Percentiles rank a stretch among this genome's conserved stretches.
Evolutionary conservation across 345 rosid species (phyloP).

Genomic region (Eucalyptus victrix): DNA sequence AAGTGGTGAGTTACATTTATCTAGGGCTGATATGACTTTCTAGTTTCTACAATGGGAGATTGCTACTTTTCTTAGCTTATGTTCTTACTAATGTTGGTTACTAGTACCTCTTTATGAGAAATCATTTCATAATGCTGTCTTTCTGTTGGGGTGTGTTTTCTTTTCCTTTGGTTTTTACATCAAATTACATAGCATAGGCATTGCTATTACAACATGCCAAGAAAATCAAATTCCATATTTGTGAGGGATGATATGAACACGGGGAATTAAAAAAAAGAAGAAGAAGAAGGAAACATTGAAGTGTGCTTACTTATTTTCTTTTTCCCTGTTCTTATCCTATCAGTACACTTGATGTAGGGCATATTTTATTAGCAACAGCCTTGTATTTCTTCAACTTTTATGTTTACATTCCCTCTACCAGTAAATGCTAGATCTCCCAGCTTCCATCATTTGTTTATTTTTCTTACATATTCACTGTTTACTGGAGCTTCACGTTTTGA

Average conservation of each 20-base stretch:
- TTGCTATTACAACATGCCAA: background rate
- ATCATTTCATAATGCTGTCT: background rate
- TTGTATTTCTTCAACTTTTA: background rate
- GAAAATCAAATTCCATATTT: background rate
- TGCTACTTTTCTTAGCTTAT: background rate
- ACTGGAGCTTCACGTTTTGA: slow-evolving; percentile 31
- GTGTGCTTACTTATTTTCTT: background rate
- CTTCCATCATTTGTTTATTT: background rate
- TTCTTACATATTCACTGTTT: slow-evolving; percentile 29
- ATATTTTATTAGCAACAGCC: background rate
- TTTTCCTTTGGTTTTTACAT: background rate
- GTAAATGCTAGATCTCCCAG: background rate
- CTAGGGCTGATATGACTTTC: background rate
- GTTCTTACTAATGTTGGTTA: background rate
- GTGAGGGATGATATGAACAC: background rate
- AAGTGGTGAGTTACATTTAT: background rate
- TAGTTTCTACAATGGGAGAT: background rate
- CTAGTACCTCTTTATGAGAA: background rate
- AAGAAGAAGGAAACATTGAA: background rate
- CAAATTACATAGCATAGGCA: background rate
- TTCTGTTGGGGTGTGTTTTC: background rate
- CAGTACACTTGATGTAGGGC: background rate
- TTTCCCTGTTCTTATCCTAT: background rate
- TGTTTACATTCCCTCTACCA: background rate
- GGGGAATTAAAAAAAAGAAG: background rate